Base-by-base conservation (phyloP, 2,329 filamentous ascomycete species). In the Dothistroma pini region DNA sequence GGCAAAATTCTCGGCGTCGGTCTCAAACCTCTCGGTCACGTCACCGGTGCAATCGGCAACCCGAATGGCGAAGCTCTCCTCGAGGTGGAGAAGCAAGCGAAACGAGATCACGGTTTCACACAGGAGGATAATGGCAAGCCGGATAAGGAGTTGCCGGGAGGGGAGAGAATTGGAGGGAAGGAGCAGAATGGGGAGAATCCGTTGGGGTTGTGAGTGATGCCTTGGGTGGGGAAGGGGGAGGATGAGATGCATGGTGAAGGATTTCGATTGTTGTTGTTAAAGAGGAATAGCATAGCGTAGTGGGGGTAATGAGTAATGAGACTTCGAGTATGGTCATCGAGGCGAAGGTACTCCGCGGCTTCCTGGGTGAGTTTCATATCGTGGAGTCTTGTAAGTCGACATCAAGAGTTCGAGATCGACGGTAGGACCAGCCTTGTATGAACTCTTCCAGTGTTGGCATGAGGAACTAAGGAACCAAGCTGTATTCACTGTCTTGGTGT, bases 161-260 rank as follows among this genome's bases (percentile, higher is more conserved):
- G 67, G 3, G 64, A 72, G 63, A 65, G 69, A 53, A 71, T 75
- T 25, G 74, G 74, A 11, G 73, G 72, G 9, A 74, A 75, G 32
- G 57, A 66, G 55, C 73, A 75, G 69, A 72, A 63, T 21, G 74
- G 70, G 10, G 66, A 71, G 67, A 75, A 75, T 61, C 73, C 73
- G 50, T 58, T 75, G 38, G 72, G 73, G 2, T 59, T 75, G 66
- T 75, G 60, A 67, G 16, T 52, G 22, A 54, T 21, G 22, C 19
- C 6, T 38, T 47, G 55, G 10, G 22, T 11, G 38, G 14, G 22
- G 31, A 48, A 41, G 57, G 34, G 54, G 21, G 14, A 19, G 5
- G n/a, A 12, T 55, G 34, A 8, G 1, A 16, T 44, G 32, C 38
- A 55, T 41, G 34, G 53, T 2, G 8, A 41, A 12, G 41, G 54